Conservation (phyloP, 805 yeast genomes). For the Barnettozyma botsteinii region DNA sequence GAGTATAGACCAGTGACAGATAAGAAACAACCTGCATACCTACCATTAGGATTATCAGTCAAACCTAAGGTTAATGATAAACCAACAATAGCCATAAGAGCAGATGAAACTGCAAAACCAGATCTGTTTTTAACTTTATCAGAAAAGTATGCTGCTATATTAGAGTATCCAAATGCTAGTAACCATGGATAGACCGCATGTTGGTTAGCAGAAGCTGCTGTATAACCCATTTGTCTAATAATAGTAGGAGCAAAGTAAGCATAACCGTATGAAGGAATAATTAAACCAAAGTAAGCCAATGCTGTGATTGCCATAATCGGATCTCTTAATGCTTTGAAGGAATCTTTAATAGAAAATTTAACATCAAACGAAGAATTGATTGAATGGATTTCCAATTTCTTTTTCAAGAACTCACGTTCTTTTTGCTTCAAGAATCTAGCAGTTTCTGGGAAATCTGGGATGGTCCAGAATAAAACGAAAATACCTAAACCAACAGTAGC, state of each 20-base stretch:
- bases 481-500: slow-evolving; percentile 37
- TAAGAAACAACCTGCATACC: slow-evolving; percentile 36
- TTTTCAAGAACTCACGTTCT: slow-evolving; percentile 33
- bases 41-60: slow-evolving; percentile 32
- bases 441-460: slow-evolving; percentile 40
- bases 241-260: slow-evolving; percentile 42
- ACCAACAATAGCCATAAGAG: slow-evolving; percentile 29
- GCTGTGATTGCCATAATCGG: slow-evolving; percentile 45
- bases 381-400: slow-evolving; percentile 33
- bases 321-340: slow-evolving; percentile 41
- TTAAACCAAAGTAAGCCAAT: slow-evolving; percentile 33
- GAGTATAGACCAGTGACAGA: slow-evolving; percentile 34
- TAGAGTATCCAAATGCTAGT: slow-evolving; percentile 61
- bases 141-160: slow-evolving; percentile 55
- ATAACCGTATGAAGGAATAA: slow-evolving; percentile 35
- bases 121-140: slow-evolving; percentile 48
- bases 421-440: slow-evolving; percentile 35
- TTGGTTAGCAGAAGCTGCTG: slow-evolving; percentile 69
- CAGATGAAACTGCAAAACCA: slow-evolving; percentile 32
- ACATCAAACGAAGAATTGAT: slow-evolving; percentile 34
- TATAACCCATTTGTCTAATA: slow-evolving; percentile 38
- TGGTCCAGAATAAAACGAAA: slow-evolving; percentile 29
- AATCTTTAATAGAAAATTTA: slow-evolving; percentile 29
- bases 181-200: slow-evolving; percentile 87
- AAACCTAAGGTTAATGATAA: slow-evolving; percentile 32